Base-by-base conservation (phyloP, 2,329 filamentous ascomycete species). In the Piedraia hortae region DNA sequence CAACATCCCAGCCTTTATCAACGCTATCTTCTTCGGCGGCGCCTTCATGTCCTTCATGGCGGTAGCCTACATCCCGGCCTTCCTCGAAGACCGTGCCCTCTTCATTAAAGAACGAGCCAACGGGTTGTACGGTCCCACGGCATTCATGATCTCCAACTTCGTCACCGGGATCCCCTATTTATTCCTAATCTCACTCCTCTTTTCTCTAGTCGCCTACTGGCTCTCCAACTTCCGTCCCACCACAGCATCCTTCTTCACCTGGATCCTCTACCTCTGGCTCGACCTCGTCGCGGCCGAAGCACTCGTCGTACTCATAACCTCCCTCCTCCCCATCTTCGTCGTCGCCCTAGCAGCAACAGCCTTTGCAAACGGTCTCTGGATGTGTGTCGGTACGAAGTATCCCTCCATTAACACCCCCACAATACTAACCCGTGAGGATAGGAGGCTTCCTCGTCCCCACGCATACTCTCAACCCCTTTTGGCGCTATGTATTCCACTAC, bases 281-380 rank as follows among this genome's bases (percentile, higher is more conserved):
- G 74, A 88, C 37, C 58, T 88, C 1, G 45, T 88, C 2, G 74
- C 75, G 0, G 75, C 74, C 10, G 75, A 85, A 45, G 70, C 69
- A 1, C 59, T 88, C 1, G 74, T 88, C 12, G 72, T 89, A 3
- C 52, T 88, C 13, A 51, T 85, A 11, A 62, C 66, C 1, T 62
- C 59, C 1, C 42, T 85, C 2, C 65, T 78, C 31, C 73, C 73
- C 0, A 69, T 66, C 29, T 88, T 88, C 31, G 75, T 88, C 21
- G 59, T 82, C 19, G 54, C 72, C 0, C 59, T 88, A 1, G 75
- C 77, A 1, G 51, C 77, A 2, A 71, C 72, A 0, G 75, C 77
- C 1, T 88, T 88, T 37, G 69, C 72, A 11, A 89, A 89, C 43
- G 77, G 75, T 0, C 51, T 89, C 4, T 89, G 75, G 75, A 88